phyloP scores from a whole-genome alignment of 768 basidiomycete species.

The Mycena sanguinolenta region DNA sequence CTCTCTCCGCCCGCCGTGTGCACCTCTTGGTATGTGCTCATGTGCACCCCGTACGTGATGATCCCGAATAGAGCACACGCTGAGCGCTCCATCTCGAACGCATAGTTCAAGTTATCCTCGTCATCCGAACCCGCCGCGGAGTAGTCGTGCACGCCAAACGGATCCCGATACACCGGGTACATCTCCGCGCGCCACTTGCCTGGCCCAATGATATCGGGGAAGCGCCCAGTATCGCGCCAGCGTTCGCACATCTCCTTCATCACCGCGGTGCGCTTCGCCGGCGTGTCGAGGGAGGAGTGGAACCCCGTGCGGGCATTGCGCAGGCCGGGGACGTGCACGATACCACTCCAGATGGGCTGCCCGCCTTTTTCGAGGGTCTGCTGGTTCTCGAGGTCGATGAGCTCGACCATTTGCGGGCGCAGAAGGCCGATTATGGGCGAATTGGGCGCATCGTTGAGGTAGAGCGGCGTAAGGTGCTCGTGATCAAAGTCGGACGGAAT shows the following conservation, averaged over 20 bases:
- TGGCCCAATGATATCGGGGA: constrained; percentile 75
- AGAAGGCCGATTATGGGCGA: constrained; percentile 75
- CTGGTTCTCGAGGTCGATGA: constrained; percentile 66
- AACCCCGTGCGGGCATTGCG: constrained; percentile 58
- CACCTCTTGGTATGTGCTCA: constrained; percentile 76
- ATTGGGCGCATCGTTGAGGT: constrained; percentile 61
- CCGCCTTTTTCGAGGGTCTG: constrained; percentile 43
- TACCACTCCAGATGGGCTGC: constrained; percentile 55
- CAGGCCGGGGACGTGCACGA: constrained; percentile 46
- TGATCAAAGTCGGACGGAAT: constrained; percentile 48
- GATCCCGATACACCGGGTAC: constrained; percentile 82
- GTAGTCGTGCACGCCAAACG: constrained; percentile 72
- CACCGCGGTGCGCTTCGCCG: constrained; percentile 68
- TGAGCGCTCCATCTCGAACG: constrained; percentile 90
- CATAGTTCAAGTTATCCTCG: constrained; percentile 66
- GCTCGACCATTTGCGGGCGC: constrained; percentile 66
- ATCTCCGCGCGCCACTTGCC: constrained; percentile 89
- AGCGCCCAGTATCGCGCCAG: constrained; percentile 79
- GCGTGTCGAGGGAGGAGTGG: constrained; percentile 63
- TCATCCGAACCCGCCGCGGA: constrained; percentile 46
- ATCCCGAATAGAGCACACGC: constrained; percentile 92
- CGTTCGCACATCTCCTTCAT: constrained; percentile 79
- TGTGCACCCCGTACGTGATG: constrained; percentile 93
- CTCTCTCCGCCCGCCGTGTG: constrained; percentile 44
- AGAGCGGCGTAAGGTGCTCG: constrained; percentile 68